These are phyloP conservation scores for Mortierella sp. DNA, from an alignment of 371 early-diverging fungal genomes.

Conservation along the genomic window DNA sequence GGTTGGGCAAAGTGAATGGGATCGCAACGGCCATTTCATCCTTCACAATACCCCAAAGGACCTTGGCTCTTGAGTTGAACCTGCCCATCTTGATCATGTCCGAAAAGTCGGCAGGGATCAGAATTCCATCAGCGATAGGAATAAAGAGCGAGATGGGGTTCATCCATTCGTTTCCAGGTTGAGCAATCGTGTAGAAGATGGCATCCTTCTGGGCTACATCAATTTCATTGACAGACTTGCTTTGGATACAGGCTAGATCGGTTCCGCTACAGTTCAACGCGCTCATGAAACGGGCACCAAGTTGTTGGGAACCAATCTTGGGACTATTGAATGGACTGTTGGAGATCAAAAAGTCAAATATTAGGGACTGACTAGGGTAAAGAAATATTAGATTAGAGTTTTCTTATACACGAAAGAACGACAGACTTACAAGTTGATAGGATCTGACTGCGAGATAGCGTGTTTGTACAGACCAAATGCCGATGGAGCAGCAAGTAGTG, in stretches of 20 bases:
- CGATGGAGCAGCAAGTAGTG: conserved; percentile 28
- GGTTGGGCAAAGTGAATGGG: not conserved
- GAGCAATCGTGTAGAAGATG: not conserved
- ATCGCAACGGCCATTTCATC: conserved; percentile 11
- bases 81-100: conserved; percentile 18
- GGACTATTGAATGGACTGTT: conserved; percentile 5
- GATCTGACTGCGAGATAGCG: conserved; percentile 33
- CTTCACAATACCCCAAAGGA: conserved; percentile 33
- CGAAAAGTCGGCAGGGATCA: conserved; percentile 28
- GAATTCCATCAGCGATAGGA: conserved; percentile 17
- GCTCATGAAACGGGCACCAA: conserved; percentile 11
- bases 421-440: conserved; percentile 31
- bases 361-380: too few species aligned
- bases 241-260: conserved; percentile 33
- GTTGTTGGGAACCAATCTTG: conserved; percentile 1
- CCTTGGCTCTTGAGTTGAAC: conserved; percentile 31
- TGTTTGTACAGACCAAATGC: conserved; percentile 38
- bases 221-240: conserved; percentile 18
- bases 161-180: conserved; percentile 15
- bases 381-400: too few species aligned
- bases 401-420: too few species aligned
- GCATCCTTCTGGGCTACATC: conserved; percentile 12
- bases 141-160: not conserved
- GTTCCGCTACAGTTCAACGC: conserved; percentile 9
- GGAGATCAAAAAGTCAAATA: too few species aligned